Base-by-base conservation (phyloP, 139 green algal genomes). In the Picochlorum sp. region DNA sequence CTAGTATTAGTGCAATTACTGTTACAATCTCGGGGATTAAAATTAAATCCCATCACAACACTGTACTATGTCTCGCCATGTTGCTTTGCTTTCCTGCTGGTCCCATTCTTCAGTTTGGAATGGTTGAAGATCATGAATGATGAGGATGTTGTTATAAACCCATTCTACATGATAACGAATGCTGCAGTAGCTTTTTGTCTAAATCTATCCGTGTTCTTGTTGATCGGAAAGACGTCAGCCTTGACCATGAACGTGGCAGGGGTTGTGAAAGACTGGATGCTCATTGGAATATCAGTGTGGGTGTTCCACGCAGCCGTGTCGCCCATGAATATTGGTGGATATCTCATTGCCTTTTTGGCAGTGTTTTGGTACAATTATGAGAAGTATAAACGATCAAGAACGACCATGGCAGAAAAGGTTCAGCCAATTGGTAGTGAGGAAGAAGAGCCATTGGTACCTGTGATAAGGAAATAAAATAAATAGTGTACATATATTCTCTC, bases 201-300 rank as follows among this genome's bases (percentile, higher is more conserved):
- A 15, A 69, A 69, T 65, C 7, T 87, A 74, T 75, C 80, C 31
- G 87, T 95, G 23, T 93, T 95, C 74, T 62, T 95, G 71, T 73
- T 95, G 44, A 92, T 95, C 14, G 85, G 88, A 24, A 92, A 91
- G 72, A 96, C 88, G 16, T 88, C 72, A 20, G 91, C 91, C 14
- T 81, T 97, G 61, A 97, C 91, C 3, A 92, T 95, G 85, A 95
- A 95, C 78, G 89, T 95, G 28, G 87, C 87, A 5, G 89, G 91
- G 10, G 87, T 97, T n/a, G 84, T 96, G 62, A 97, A 97, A 76
- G 91, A 97, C 80, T 97, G 90, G 91, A 77, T 95, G 79, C 84
- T 97, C 34, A 97, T 97, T 63, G 86, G 80, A 71, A 82, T 93
- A 63, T 92, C 81, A 47, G 86, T 71, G 30, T 86, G 69, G 47